Evolutionary conservation across 805 yeast species (phyloP).

Genomic region (Sugiyamaella chiloensis): DNA sequence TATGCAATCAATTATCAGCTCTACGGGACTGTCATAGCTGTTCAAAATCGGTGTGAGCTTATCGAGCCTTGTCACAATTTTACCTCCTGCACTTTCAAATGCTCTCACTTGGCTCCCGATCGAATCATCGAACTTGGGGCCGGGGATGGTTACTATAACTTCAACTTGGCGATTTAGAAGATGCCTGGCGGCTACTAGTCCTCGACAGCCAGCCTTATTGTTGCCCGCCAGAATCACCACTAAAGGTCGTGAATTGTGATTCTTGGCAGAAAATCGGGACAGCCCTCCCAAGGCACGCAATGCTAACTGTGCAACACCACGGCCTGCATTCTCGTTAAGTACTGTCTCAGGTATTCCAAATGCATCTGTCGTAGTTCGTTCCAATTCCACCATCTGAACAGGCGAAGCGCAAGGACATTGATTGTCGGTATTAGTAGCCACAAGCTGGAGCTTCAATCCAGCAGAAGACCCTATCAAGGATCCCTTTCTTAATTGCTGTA

Average conservation of each 20-base stretch:
- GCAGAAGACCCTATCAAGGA: constrained; percentile 2
- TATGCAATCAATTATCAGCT: constrained; percentile 75
- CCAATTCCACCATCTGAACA: constrained; percentile 74
- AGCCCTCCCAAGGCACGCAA: constrained; percentile 66
- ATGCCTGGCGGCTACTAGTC: constrained; percentile 76
- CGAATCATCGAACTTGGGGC: constrained; percentile 38
- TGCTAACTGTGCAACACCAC: constrained; percentile 59
- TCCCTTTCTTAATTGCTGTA: constrained; percentile 11
- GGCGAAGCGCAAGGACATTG: constrained; percentile 54
- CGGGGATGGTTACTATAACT: constrained; percentile 49
- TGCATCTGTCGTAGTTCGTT: constrained; percentile 53
- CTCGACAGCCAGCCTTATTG: constrained; percentile 68
- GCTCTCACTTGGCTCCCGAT: constrained; percentile 45
- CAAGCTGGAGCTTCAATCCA: constrained; percentile 31
- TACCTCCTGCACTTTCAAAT: constrained; percentile 65
- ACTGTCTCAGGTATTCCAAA: constrained; percentile 47
- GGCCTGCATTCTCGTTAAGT: constrained; percentile 64
- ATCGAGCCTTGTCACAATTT: constrained; percentile 39
- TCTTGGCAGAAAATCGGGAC: constrained; percentile 57
- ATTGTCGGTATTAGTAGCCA: constrained; percentile 18
- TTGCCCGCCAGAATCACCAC: constrained; percentile 63
- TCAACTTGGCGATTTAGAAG: constrained; percentile 70
- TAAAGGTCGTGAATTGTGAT: constrained; percentile 77
- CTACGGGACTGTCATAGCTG: constrained; percentile 67
- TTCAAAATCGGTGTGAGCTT: constrained; percentile 33